Base-by-base conservation (phyloP, 2,329 filamentous ascomycete genomes). In the Didymella glomerata region DNA sequence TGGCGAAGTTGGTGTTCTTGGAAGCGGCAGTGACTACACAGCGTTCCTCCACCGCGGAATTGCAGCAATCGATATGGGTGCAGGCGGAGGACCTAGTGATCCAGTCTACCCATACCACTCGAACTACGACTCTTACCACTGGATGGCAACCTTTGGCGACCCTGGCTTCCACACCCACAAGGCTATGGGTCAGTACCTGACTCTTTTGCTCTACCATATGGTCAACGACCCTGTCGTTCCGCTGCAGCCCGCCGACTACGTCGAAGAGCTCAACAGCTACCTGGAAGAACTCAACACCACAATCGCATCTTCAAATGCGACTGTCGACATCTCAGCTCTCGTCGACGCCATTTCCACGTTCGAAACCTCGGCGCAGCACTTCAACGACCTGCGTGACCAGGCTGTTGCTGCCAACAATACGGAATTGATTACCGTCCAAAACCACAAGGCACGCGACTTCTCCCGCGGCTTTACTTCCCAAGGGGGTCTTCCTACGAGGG, bases 81-180 rank as follows among this genome's bases (percentile, higher is more conserved):
- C 77, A 27, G 74, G 72, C 6, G 68, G 65, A 2, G 76, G 76
- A 4, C 70, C 73, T 3, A 67, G 70, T 1, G 79, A 80, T 44
- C 76, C 81, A 0, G 68, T 83, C 9, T 83, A 82, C 54, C 81
- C 76, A 28, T 83, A 83, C 65, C 81, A 83, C 64, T 79, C 76
- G 27, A 77, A 75, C 65, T 83, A 83, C 72, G 71, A 83, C 61
- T 71, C 76, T 30, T 83, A 82, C 60, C 77, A 81, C 57, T 85
- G 83, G 83, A 84, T 85, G 82, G 64, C 71, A 0, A 80, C 74
- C 0, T 84, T 79, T 56, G 83, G 81, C 5, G 83, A 85, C 64
- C 81, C 81, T 0, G 82, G 79, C 2, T 85, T 83, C 67, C 69
- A 76, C 45, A 77, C 79, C 1, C 83, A 85, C 64, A 77, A 78